Evolutionary conservation across 345 rosid species (phyloP).

Genomic region (Passiflora organensis): DNA sequence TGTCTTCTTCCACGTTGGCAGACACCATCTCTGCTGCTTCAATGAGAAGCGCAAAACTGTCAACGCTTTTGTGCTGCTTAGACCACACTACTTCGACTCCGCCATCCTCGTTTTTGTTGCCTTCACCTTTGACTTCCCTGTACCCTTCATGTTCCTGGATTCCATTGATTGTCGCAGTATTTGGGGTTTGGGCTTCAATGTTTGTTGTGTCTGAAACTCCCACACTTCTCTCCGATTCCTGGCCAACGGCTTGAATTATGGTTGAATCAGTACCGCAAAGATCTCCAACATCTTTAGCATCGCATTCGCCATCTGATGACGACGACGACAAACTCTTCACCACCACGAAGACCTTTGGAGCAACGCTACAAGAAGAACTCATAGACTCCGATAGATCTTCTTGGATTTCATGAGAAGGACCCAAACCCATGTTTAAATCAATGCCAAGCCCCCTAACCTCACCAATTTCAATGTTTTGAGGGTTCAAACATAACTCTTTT

Average conservation of each 20-base stretch:
- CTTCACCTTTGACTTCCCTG: constrained; percentile 4
- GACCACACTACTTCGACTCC: constrained; percentile 8
- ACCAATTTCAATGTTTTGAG: background rate
- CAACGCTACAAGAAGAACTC: background rate
- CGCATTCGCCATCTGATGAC: constrained; percentile 12
- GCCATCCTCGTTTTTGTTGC: background rate
- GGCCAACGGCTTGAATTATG: background rate
- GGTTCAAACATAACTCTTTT: background rate
- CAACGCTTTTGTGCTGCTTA: constrained; percentile 5
- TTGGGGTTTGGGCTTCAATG: constrained; percentile 11
- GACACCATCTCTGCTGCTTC: constrained; percentile 41
- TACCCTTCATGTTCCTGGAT: background rate
- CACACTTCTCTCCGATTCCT: background rate
- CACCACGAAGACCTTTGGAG: background rate
- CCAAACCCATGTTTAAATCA: constrained; percentile 34
- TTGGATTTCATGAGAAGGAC: no score
- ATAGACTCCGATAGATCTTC: constrained; percentile 13
- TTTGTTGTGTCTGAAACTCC: constrained; percentile 13
- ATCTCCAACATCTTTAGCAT: background rate
- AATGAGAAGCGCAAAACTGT: constrained; percentile 26
- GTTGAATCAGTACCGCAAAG: constrained; percentile 1
- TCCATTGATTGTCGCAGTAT: constrained; percentile 16
- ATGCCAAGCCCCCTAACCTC: constrained; percentile 23
- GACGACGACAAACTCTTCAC: constrained; percentile 11
- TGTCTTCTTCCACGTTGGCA: constrained; percentile 2